Conservation (phyloP, 2,329 filamentous ascomycete genomes). For the Cyclaneusma minus region DNA sequence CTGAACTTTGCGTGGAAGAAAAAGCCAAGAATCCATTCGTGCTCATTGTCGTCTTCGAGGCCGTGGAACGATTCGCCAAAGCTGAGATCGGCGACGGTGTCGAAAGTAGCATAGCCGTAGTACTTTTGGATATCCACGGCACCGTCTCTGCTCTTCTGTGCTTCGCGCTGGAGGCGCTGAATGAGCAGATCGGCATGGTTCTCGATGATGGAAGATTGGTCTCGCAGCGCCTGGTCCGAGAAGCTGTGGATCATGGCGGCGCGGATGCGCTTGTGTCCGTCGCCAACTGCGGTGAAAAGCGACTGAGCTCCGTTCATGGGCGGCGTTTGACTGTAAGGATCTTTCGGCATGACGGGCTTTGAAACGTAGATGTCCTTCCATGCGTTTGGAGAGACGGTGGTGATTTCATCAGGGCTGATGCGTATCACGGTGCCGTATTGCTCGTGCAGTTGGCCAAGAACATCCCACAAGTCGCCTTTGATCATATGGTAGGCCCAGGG, state of each 20-base stretch:
- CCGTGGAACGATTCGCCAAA: constrained; percentile 26
- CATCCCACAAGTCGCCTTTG: too few relatives aligned
- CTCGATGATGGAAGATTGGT: constrained; percentile 24
- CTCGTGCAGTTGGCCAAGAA: constrained; percentile 13
- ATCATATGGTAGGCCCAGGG: too few relatives aligned
- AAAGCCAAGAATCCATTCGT: too few relatives aligned
- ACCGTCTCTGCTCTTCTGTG: constrained; percentile 5
- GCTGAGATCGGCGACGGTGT: constrained; percentile 25
- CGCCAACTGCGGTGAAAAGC: too few relatives aligned
- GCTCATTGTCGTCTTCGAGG: too few relatives aligned
- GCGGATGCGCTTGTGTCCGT: not conserved
- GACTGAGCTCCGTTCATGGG: too few relatives aligned
- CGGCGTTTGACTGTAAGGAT: too few relatives aligned
- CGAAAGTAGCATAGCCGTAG: constrained; percentile 18
- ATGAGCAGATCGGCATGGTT: constrained; percentile 23
- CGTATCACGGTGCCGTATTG: constrained; percentile 19
- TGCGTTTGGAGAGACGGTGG: constrained; percentile 18
- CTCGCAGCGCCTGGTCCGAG: constrained; percentile 23
- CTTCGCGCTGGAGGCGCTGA: constrained; percentile 15
- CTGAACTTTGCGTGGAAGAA: too few relatives aligned
- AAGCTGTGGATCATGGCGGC: constrained; percentile 26
- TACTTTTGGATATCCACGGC: constrained; percentile 3
- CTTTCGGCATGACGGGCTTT: too few relatives aligned
- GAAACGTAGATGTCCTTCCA: constrained; percentile 17
- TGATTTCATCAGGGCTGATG: constrained; percentile 19